phyloP scores from a whole-genome alignment of 2,329 filamentous ascomycete species.

The Aspergillus caelatus region DNA sequence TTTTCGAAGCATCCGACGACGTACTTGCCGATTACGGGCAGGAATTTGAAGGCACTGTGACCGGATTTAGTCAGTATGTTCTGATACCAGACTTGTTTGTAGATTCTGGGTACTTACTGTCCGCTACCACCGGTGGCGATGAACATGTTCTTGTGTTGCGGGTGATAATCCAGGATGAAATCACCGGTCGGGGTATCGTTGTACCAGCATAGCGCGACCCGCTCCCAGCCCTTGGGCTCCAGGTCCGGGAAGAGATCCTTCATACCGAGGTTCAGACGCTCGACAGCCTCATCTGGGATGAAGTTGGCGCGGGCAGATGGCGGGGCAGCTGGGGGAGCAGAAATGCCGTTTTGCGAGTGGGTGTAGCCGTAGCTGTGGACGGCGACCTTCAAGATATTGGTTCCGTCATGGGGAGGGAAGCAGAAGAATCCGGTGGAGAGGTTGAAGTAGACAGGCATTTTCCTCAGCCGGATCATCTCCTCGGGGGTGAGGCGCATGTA shows the following conservation, averaged over 20 bases:
- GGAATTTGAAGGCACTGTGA: conserved; percentile 64
- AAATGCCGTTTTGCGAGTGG: conserved; percentile 22
- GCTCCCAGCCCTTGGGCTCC: conserved; percentile 59
- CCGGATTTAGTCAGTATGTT: background rate
- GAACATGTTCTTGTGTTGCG: conserved; percentile 49
- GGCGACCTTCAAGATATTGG: conserved; percentile 60
- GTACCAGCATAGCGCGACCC: conserved; percentile 70
- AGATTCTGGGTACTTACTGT: conserved; percentile 25
- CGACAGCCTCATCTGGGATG: conserved; percentile 55
- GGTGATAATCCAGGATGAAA: conserved; percentile 70
- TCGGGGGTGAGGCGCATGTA: conserved; percentile 71
- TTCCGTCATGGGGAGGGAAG: conserved; percentile 46
- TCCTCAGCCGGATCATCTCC: conserved; percentile 65
- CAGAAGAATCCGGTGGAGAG: conserved; percentile 50
- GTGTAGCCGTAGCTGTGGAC: conserved; percentile 68
- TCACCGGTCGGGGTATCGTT: conserved; percentile 69
- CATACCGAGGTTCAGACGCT: conserved; percentile 61
- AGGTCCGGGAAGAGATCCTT: conserved; percentile 61
- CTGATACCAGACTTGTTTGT: background rate
- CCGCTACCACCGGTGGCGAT: conserved; percentile 33
- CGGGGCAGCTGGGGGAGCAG: conserved; percentile 23
- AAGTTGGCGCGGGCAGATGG: conserved; percentile 31
- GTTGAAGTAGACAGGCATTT: conserved; percentile 63
- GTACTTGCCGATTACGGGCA: conserved; percentile 61
- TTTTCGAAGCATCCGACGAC: conserved; percentile 59